Evolutionary conservation across 768 basidiomycete species (phyloP).

Genomic region (Kwoniella dejecticola): DNA sequence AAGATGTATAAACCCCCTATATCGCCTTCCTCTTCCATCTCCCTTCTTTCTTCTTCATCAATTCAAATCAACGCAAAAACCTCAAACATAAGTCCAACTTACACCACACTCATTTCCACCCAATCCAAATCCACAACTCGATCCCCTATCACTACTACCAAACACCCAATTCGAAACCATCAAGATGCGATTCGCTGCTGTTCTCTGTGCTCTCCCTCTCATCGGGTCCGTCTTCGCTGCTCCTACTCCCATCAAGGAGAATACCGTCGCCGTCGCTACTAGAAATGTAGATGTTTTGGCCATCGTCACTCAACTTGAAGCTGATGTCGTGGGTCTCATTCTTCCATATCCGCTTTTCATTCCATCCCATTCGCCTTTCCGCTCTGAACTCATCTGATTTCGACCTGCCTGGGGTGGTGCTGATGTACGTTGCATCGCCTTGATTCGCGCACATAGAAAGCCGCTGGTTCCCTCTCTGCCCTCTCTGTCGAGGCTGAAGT

Average conservation of each 20-base stretch:
- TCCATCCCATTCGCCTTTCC: background rate
- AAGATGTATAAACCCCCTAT: constrained; percentile 14
- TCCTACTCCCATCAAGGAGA: constrained; percentile 16
- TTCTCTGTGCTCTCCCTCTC: constrained; percentile 24
- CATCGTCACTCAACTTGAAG: constrained; percentile 21
- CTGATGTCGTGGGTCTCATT: constrained; percentile 17
- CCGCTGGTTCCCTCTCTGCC: constrained; percentile 7
- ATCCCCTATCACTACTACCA: background rate
- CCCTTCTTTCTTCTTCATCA: background rate
- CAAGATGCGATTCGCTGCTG: constrained; percentile 21
- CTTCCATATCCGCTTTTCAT: background rate
- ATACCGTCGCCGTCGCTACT: constrained; percentile 11
- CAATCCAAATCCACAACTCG: background rate
- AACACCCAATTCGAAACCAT: background rate
- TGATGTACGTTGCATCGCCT: background rate
- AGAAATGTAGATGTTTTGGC: constrained; percentile 22
- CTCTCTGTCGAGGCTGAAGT: constrained; percentile 17
- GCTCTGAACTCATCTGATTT: no score
- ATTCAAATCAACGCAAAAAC: background rate
- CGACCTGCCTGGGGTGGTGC: no score
- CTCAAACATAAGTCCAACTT: constrained; percentile 9
- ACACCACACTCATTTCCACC: constrained; percentile 10
- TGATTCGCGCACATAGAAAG: background rate
- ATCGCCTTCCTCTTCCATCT: background rate
- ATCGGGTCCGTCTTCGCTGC: constrained; percentile 27